Evolutionary conservation across 495 filamentous ascomycete species (phyloP), one percentile per base, ranked within the genome.

Genomic region (Daldinia concentrica): DNA sequence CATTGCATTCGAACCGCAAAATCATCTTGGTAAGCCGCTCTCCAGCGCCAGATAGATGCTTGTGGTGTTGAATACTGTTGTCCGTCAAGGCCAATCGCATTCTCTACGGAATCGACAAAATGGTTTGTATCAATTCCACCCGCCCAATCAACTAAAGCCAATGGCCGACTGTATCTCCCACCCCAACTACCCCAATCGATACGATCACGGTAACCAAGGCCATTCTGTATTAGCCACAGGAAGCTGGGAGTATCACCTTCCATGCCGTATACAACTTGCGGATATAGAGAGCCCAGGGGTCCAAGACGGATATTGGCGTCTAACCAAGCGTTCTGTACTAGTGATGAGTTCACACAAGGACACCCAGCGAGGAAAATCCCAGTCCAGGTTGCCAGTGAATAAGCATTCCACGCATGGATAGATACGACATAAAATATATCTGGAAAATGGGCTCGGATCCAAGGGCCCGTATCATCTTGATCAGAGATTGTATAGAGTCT

Each of bases 171-270:
- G 15, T 64, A 64, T 45, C 62, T 30, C 2, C 62, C 62, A 15
- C 62, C 62, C 62, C 62, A 64, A 56, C 34, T 48, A 24, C 62
- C 62, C 62, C 62, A 64, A 1, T 64, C 37, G 26, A 64, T 64
- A 9, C 32, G 50, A 24, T 64, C 62, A 9, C 62, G 52, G 26
- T 64, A 64, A 29, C 34, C 61, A 24, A 64, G 61, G 7, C 61
- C 61, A 17, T 64, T 64, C 50, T 64, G 61, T 36, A 64, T 17
- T 43, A 64, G 15, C 61, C 50, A 64, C 2, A 64, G 36, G 24
- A 56, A 64, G 17, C 62, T 64, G 7, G 62, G 62, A 2, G 62
- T 64, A 22, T 64, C 62, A 12, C 62, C 62, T 56, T 64, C 61
- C 61, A 64, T 64, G 12, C 61, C 61, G n/a, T 45, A 64, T 14